Conservation (phyloP, 331 rosid genomes). For the Quercus lobata region DNA sequence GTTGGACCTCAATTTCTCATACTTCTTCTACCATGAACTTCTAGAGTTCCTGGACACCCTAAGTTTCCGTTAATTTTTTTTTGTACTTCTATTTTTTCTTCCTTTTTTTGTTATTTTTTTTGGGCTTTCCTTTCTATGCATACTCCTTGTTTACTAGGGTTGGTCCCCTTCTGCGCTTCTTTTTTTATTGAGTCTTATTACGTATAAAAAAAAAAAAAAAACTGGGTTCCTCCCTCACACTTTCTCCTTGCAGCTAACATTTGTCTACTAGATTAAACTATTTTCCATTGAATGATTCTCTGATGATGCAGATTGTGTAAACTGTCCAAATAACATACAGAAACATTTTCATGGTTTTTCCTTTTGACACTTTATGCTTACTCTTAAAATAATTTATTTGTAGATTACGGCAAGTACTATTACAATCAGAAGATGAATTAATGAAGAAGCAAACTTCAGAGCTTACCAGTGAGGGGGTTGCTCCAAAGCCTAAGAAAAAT, state of each 20-base stretch:
- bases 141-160: too few species aligned
- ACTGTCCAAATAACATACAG: background rate
- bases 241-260: background rate
- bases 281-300: background rate
- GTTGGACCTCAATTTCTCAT: too few species aligned
- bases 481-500: conserved; percentile 79
- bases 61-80: too few species aligned
- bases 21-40: too few species aligned
- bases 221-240: too few species aligned
- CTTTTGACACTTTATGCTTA: background rate
- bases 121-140: too few species aligned
- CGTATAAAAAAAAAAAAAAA: too few species aligned
- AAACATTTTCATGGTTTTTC: background rate
- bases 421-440: conserved; percentile 92
- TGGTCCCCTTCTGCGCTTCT: too few species aligned
- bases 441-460: conserved; percentile 72
- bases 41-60: too few species aligned
- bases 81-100: too few species aligned
- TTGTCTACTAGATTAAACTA: background rate
- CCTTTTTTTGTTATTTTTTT: too few species aligned
- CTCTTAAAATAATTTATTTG: conserved; percentile 2
- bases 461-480: conserved; percentile 73
- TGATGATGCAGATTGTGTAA: background rate
- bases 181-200: too few species aligned
- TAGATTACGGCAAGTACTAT: conserved; percentile 78